These are phyloP conservation scores for Atkinsonella hypoxylon DNA, from an alignment of 2,329 filamentous ascomycete genomes.

Conservation along the genomic window DNA sequence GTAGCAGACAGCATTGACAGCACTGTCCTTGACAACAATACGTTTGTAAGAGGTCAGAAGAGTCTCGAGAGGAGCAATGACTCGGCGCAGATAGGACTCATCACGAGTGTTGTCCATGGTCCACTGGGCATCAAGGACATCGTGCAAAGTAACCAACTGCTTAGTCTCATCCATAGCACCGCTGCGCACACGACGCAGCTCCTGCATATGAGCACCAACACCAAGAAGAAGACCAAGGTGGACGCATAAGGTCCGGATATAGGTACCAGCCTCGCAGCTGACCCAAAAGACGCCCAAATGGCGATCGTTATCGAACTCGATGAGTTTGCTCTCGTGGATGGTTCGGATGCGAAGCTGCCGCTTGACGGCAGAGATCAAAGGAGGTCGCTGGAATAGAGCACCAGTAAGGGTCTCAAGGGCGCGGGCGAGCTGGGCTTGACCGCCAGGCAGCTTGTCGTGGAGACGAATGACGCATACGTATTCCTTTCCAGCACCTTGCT, in stretches of 20 bases:
- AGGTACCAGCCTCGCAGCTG: constrained; percentile 92
- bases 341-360: constrained; percentile 95
- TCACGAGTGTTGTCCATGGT: constrained; percentile 90
- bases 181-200: constrained; percentile 83
- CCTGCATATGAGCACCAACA: constrained; percentile 96
- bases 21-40: constrained; percentile 78
- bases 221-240: constrained; percentile 67
- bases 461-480: constrained; percentile 93
- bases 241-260: constrained; percentile 96
- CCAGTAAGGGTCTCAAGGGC: constrained; percentile 93
- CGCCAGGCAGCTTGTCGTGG: constrained; percentile 89
- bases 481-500: constrained; percentile 98
- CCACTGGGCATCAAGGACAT: constrained; percentile 86
- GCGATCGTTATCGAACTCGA: constrained; percentile 97
- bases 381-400: constrained; percentile 83
- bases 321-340: constrained; percentile 91
- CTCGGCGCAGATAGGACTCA: constrained; percentile 80
- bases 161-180: constrained; percentile 91
- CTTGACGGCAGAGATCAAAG: constrained; percentile 97
- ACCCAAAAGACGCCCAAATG: constrained; percentile 99
- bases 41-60: constrained; percentile 90
- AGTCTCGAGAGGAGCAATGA: constrained; percentile 87
- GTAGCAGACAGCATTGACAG: constrained; percentile 93
- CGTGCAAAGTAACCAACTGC: constrained; percentile 81
- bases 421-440: constrained; percentile 82